These are phyloP conservation scores for Talaromyces thailandensis DNA, from an alignment of 495 filamentous ascomycete species.

Conservation along the genomic window DNA sequence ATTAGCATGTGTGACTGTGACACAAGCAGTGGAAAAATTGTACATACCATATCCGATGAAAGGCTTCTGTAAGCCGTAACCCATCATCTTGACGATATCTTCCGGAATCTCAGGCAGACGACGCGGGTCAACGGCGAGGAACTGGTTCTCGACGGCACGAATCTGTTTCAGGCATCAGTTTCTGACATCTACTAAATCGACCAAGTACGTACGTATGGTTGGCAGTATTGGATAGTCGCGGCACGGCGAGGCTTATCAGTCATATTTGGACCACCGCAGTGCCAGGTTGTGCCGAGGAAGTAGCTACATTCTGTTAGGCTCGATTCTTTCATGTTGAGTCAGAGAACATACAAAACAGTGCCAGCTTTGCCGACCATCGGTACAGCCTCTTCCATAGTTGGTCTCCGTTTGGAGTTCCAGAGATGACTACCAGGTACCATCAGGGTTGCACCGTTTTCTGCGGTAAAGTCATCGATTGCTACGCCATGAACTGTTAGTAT, in stretches of 20 bases:
- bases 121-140: constrained; percentile 3
- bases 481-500: neutral
- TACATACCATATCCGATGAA: constrained; percentile 3
- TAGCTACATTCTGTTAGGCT: neutral
- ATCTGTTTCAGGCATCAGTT: neutral
- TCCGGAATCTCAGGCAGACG: constrained; percentile 1
- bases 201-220: constrained; percentile 1
- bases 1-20: neutral
- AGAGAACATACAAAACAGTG: neutral
- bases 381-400: neutral
- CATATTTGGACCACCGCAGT: neutral
- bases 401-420: constrained; percentile 14
- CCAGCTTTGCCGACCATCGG: neutral
- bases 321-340: neutral
- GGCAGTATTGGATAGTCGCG: neutral
- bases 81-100: constrained; percentile 1
- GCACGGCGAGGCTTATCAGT: constrained; percentile 1
- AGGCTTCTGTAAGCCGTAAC: neutral
- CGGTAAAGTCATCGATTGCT: constrained; percentile 14
- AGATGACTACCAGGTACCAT: constrained; percentile 31
- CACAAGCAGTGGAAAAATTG: neutral
- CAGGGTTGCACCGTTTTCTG: constrained; percentile 29
- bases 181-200: neutral
- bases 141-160: constrained; percentile 1
- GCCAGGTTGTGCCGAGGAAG: constrained; percentile 5